Percentiles rank a stretch among this genome's conserved stretches.
phyloP scores from a whole-genome alignment of 2,329 filamentous ascomycete species.

The Diaporthe citri region DNA sequence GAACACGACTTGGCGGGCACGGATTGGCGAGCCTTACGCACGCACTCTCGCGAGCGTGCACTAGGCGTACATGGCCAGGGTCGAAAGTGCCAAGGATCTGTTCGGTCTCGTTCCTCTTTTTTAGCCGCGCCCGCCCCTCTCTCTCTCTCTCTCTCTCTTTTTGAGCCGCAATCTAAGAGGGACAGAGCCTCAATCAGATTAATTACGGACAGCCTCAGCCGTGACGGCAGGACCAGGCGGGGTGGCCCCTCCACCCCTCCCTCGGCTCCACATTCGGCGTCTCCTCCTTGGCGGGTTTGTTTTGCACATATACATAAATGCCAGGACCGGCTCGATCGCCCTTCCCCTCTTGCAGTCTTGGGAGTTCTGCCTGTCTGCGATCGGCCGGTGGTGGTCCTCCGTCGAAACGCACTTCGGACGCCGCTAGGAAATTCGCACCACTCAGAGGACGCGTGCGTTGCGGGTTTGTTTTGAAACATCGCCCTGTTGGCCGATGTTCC shows the following conservation, averaged over 20 bases:
- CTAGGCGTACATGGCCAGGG: no score
- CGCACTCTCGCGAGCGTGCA: no score
- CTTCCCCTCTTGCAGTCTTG: background rate
- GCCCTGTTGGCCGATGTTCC: conserved; percentile 27
- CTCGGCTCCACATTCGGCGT: background rate
- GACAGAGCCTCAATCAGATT: conserved; percentile 28
- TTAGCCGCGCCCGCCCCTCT: background rate
- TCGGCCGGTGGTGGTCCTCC: conserved; percentile 24
- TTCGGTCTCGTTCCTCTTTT: conserved; percentile 27
- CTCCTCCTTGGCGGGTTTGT: conserved; percentile 6
- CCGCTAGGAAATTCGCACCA: conserved; percentile 19
- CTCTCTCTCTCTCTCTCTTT: background rate
- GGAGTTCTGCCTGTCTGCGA: background rate
- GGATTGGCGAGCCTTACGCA: conserved; percentile 23
- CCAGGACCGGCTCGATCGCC: conserved; percentile 22
- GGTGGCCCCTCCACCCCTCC: background rate
- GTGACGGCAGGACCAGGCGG: conserved; percentile 16
- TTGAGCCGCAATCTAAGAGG: conserved; percentile 31
- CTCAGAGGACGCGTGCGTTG: conserved; percentile 13
- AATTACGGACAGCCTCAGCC: conserved; percentile 22
- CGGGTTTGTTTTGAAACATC: conserved; percentile 31
- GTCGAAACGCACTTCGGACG: conserved; percentile 27
- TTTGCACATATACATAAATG: conserved; percentile 23
- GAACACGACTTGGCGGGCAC: conserved; percentile 23
- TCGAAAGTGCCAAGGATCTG: background rate